A percentile compares a stretch with the other conserved stretches of the same genome.
Evolutionary conservation across 1,139 yeast species (phyloP).

Genomic region (Nakaseomyces uthaithaninus): DNA sequence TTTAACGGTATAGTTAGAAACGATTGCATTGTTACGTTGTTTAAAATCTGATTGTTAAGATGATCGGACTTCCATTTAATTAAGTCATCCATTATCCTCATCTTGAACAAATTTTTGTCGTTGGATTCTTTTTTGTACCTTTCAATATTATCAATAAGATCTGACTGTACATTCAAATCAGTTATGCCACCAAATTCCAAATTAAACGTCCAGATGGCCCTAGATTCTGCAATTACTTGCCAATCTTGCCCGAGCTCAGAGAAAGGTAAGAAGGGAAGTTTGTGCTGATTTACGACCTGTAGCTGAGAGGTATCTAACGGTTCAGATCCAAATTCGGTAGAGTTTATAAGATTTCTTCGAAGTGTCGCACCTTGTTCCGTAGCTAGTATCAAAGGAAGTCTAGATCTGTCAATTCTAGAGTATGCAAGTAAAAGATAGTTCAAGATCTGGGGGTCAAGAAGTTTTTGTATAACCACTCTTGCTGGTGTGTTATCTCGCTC

Average conservation of each 20-base stretch:
- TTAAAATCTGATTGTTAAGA: conserved; percentile 19
- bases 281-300: conserved; percentile 15
- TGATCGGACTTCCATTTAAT: conserved; percentile 16
- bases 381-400: conserved; percentile 37
- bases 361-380: conserved; percentile 43
- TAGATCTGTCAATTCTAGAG: conserved; percentile 35
- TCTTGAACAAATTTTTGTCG: conserved; percentile 18
- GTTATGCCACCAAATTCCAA: conserved; percentile 22
- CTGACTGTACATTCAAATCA: background rate
- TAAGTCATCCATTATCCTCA: conserved; percentile 15
- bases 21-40: conserved; percentile 18
- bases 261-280: conserved; percentile 65
- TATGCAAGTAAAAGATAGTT: conserved; percentile 52
- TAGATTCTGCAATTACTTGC: conserved; percentile 62
- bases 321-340: conserved; percentile 29
- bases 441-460: conserved; percentile 41
- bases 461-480: conserved; percentile 17
- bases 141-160: background rate
- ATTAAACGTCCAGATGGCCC: conserved; percentile 56
- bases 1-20: conserved; percentile 27
- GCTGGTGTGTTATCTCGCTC: conserved; percentile 8
- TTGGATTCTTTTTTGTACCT: conserved; percentile 9
- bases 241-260: conserved; percentile 35
- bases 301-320: background rate
- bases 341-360: conserved; percentile 39